Evolutionary conservation across 805 yeast genomes (phyloP), one percentile per base, ranked within the genome.

Genomic region (Spathaspora sp.): DNA sequence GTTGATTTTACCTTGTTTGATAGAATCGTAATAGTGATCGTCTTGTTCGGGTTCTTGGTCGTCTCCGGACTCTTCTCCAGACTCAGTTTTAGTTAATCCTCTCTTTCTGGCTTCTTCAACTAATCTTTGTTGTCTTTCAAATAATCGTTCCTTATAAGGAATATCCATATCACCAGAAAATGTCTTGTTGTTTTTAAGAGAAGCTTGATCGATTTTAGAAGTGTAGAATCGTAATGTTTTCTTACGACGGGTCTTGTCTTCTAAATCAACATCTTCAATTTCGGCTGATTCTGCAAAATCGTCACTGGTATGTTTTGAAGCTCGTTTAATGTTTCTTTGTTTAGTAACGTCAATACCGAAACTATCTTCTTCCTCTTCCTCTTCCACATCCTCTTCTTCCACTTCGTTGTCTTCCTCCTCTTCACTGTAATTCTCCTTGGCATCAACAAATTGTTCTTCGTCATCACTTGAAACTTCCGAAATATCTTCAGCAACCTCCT

Each of bases 211-310:
- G 68, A 94, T 92, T 70, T 93, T 92, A 52, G 98, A 89, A 1
- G 99, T 94, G 78, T 94, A 94, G 83, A 94, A 94, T 54, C 98
- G 85, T 61, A 94, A 80, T 1, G 96, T 80, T 64, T 82, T 82
- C 75, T 86, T 87, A 60, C 96, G 83, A 18, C 84, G 80, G 53
- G 79, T 81, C 73, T 92, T 93, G 52, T 91, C 98, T 62, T 89
- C 96, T 44, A 80, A 78, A 68, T 94, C 98, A 46, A 90, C 84
- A 26, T 83, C 94, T 48, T 88, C 96, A 44, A 88, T 78, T 2
- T 59, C 54, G 32, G 78, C 82, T 28, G 83, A 75, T 62, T 90
- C 96, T n/a, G 82, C 76, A 62, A 73, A 85, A 65, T 87, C 94
- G 54, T 77, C 79, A 5, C 42, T 48, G 3, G 49, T 50, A 5